phyloP scores from a whole-genome alignment of 228 moss, liverwort and hornwort species.

The Sphagnum fallax region DNA sequence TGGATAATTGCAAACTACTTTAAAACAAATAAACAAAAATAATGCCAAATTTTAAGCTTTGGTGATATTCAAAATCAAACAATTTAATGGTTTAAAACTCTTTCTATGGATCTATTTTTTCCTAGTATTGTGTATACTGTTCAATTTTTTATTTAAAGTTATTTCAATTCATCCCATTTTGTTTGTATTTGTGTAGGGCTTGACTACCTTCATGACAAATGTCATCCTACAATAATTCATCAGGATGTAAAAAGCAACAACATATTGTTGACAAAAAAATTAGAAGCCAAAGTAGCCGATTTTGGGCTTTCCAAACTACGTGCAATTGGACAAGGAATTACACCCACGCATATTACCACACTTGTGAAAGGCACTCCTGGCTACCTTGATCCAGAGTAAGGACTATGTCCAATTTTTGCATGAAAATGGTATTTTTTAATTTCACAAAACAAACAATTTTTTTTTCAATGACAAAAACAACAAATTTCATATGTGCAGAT shows the following conservation, averaged over 20 bases:
- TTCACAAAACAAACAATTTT: neutral
- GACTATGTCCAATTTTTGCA: neutral
- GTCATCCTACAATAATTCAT: slow-evolving; percentile 49
- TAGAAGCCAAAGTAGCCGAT: slow-evolving; percentile 54
- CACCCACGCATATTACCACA: slow-evolving; percentile 56
- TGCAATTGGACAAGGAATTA: slow-evolving; percentile 21
- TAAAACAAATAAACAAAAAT: no score
- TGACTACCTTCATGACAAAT: slow-evolving; percentile 62
- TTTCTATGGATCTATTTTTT: no score
- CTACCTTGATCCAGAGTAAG: slow-evolving; percentile 69
- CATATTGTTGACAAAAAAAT: slow-evolving; percentile 43
- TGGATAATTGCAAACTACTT: no score
- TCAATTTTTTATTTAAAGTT: no score
- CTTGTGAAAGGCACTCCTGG: slow-evolving; percentile 73
- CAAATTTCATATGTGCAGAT: slow-evolving; percentile 18
- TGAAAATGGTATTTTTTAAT: neutral
- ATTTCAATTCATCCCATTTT: no score
- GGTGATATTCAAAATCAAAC: no score
- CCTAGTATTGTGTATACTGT: no score
- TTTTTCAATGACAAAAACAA: neutral
- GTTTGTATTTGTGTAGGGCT: no score
- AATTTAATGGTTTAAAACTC: no score
- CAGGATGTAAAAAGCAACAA: slow-evolving; percentile 63
- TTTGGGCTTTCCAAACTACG: slow-evolving; percentile 63
- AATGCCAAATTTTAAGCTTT: no score